Conservation (phyloP, 2,329 filamentous ascomycete species). For the Cryoendolithus antarcticus region DNA sequence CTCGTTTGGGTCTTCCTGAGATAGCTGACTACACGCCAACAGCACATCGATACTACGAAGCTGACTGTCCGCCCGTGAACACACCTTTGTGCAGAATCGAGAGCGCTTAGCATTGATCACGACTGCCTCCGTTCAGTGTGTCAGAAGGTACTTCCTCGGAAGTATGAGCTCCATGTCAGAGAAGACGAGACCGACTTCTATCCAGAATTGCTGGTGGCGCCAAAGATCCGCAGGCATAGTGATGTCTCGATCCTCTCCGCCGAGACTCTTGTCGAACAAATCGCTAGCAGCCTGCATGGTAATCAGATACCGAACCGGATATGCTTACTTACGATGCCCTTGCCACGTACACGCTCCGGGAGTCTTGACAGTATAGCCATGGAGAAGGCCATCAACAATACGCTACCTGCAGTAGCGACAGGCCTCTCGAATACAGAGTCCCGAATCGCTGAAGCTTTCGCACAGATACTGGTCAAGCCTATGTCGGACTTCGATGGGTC, state of each 20-base stretch:
- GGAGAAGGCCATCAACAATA: conserved; percentile 7
- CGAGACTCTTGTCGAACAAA: conserved; percentile 8
- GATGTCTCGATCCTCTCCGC: background rate
- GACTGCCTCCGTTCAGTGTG: conserved; percentile 9
- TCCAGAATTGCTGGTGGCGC: too few relatives aligned
- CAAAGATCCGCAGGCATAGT: too few relatives aligned
- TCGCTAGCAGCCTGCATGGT: conserved; percentile 14
- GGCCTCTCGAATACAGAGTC: conserved; percentile 21
- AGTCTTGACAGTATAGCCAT: conserved; percentile 12
- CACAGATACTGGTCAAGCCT: conserved; percentile 31
- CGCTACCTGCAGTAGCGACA: background rate
- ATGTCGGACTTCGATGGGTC: conserved; percentile 27
- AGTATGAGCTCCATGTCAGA: conserved; percentile 17
- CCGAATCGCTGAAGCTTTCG: conserved; percentile 34
- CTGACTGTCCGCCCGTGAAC: conserved; percentile 36
- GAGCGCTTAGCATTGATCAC: conserved; percentile 7
- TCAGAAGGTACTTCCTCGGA: conserved; percentile 8
- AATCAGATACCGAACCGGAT: conserved; percentile 19
- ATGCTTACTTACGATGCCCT: conserved; percentile 15
- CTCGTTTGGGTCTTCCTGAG: conserved; percentile 34
- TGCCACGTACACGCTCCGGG: conserved; percentile 15
- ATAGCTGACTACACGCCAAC: conserved; percentile 35
- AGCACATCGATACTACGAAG: conserved; percentile 38
- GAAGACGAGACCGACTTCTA: conserved; percentile 13
- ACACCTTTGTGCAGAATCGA: conserved; percentile 29